These are phyloP conservation scores for Sphagnum tenellum DNA, from an alignment of 225 moss, liverwort and hornwort genomes.

Conservation along the genomic window DNA sequence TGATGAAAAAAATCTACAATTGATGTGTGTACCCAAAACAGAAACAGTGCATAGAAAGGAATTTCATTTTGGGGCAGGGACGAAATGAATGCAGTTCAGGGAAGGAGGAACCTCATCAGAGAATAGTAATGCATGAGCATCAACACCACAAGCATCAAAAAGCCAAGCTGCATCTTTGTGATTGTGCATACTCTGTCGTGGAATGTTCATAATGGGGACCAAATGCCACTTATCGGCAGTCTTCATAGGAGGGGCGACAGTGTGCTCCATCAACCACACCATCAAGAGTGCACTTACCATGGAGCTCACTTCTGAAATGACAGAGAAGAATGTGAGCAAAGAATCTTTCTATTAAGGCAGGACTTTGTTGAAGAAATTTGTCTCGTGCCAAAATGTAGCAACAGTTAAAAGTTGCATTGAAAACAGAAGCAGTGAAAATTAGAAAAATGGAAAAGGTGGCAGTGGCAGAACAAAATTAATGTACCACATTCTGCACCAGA, in stretches of 20 bases:
- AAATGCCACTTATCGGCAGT: slow-evolving; percentile 6
- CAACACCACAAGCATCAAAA: slow-evolving; percentile 14
- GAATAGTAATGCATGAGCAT: slow-evolving; percentile 7
- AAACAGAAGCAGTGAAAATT: not conserved
- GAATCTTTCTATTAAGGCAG: not conserved
- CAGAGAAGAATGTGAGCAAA: no score
- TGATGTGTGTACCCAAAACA: no score
- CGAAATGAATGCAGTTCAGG: no score
- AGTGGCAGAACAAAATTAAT: not conserved
- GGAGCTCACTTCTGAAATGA: no score
- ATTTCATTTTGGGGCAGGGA: no score
- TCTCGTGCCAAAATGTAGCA: no score
- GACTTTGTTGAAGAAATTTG: not conserved
- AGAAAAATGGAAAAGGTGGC: not conserved
- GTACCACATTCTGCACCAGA: no score
- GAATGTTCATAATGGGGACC: slow-evolving; percentile 11
- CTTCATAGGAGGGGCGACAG: slow-evolving; percentile 1
- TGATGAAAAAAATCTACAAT: no score
- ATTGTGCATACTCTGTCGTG: slow-evolving; percentile 10
- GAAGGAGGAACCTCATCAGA: slow-evolving; percentile 5
- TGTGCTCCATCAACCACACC: slow-evolving; percentile 1
- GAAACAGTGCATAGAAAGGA: no score
- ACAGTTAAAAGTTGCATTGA: no score
- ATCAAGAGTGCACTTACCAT: no score
- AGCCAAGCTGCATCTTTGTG: slow-evolving; percentile 15